Evolutionary conservation across 805 yeast genomes (phyloP), one percentile per base, ranked within the genome.

Genomic region (Saccharomycopsis babjevae): DNA sequence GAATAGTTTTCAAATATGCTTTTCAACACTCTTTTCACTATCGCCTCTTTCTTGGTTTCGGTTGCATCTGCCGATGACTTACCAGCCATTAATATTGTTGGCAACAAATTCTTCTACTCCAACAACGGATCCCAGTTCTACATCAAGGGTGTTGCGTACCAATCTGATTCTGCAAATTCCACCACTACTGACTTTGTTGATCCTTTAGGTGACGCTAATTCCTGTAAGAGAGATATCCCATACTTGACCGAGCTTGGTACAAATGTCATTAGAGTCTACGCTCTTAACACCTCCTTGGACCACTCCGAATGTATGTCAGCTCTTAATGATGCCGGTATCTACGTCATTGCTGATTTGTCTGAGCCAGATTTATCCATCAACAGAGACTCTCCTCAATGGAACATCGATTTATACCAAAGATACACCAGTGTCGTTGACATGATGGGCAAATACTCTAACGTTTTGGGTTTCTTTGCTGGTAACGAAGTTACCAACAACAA

Each of bases 381-480:
- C 70, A 84, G 97, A 71, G 81, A 82, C 69, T 73, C 77, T 60
- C 98, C 99, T 42, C 73, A 76, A 59, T 91, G 97, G 97, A 83
- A 84, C 71, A 74, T 83, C 56, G 82, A 78, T 34, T 78, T 90
- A 60, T 88, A 82, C 74, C 76, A 83, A 62, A 82, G 97, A 72
- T 93, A 93, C 77, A 84, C 87, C 57, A 74, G 79, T 32, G 97
- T 93, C 40, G 83, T 94, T 61, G 97, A 94, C 73, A 76, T 80
- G 67, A 82, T 94, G 77, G 82, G 84, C 62, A 77, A 81, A 67
- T 93, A 92, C 75, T 74, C 85, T 56, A 93, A 93, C 74, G 82
- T 89, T 20, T 78, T 93, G 65, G 99, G 98, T 1, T 92, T 89
- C 80, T 92, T 93, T 74, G 98, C 98, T 34, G 99, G 98, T 64